phyloP scores from a whole-genome alignment of 305 asterid species.

The Solanum hybrid region DNA sequence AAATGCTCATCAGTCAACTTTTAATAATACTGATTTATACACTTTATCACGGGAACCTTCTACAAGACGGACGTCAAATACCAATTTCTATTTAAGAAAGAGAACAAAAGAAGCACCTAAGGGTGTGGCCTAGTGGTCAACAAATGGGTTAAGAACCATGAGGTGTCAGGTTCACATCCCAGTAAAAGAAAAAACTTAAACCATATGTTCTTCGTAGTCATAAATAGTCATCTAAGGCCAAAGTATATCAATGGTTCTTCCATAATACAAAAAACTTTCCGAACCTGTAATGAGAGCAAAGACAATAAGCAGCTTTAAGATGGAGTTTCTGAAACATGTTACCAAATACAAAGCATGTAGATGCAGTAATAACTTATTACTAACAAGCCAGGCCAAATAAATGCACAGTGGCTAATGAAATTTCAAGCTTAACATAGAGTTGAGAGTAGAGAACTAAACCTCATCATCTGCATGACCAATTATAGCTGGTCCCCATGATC shows the following conservation, averaged over 20 bases:
- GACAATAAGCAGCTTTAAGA: neutral
- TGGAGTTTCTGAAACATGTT: neutral
- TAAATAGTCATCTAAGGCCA: neutral
- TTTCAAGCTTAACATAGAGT: neutral
- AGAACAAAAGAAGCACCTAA: neutral
- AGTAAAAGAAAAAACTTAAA: neutral
- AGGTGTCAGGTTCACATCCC: neutral
- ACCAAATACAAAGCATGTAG: neutral
- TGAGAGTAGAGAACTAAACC: conserved; percentile 28
- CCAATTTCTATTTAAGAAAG: neutral
- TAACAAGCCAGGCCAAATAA: neutral
- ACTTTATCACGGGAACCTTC: neutral
- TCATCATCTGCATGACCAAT: conserved; percentile 98
- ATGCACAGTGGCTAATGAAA: neutral
- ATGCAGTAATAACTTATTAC: neutral
- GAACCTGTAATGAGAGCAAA: neutral
- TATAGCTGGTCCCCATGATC: conserved; percentile 99
- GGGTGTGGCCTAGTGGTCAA: neutral
- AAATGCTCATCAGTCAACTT: neutral
- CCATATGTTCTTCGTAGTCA: neutral
- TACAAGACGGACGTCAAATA: neutral
- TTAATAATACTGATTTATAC: neutral
- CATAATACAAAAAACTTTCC: neutral
- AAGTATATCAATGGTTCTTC: neutral
- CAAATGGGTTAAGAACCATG: neutral